Conservation (phyloP, 805 yeast genomes). For the Hanseniaspora thailandica region DNA sequence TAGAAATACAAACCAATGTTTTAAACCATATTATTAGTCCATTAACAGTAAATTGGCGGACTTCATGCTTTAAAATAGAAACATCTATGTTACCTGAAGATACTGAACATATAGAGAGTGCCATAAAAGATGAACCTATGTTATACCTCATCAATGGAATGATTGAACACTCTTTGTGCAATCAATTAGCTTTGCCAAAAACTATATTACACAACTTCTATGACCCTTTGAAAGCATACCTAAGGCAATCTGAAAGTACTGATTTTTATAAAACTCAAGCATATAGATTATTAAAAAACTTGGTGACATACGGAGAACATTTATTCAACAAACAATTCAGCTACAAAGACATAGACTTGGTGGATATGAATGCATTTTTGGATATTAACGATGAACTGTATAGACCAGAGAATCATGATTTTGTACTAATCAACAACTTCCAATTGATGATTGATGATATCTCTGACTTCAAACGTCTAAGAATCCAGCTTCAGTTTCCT, state of each 20-base stretch:
- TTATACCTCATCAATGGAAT: not conserved
- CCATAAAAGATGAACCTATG: not conserved
- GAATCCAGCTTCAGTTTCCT: not conserved
- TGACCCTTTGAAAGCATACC: not conserved
- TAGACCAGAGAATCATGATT: not conserved
- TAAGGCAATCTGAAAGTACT: not conserved
- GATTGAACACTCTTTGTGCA: not conserved
- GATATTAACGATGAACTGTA: not conserved
- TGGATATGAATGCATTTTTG: not conserved
- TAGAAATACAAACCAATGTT: not conserved
- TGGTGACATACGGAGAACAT: not conserved
- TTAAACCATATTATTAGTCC: not conserved
- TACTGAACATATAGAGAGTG: not conserved
- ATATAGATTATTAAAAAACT: not conserved
- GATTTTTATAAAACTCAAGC: not conserved
- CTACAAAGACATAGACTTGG: not conserved
- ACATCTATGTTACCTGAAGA: no score
- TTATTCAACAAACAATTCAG: not conserved
- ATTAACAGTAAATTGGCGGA: not conserved
- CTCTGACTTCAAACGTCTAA: not conserved
- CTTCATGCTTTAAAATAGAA: not conserved
- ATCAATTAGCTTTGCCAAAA: not conserved
- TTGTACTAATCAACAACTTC: not conserved
- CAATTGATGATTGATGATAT: not conserved
- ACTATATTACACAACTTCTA: not conserved